phyloP scores from a whole-genome alignment of 768 basidiomycete genomes.

The Rhodosporidiobolus odoratus region DNA sequence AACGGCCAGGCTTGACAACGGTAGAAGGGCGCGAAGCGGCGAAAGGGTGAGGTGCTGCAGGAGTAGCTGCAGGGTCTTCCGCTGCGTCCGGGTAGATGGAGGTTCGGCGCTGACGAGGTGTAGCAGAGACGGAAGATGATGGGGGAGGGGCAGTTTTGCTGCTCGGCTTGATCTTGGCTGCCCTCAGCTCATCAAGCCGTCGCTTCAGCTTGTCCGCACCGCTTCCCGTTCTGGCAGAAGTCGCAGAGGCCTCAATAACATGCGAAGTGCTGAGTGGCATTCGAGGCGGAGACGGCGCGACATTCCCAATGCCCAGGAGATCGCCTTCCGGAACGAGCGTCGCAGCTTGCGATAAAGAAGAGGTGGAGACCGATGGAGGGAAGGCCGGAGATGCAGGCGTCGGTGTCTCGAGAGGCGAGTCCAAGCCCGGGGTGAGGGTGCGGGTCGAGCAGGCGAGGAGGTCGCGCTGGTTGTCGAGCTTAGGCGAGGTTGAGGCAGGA shows the following conservation, averaged over 20 bases:
- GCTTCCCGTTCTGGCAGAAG: background rate
- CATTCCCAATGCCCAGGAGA: slow-evolving; percentile 5
- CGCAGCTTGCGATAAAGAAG: background rate
- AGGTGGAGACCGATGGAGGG: background rate
- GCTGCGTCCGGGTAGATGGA: background rate
- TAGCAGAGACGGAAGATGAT: background rate
- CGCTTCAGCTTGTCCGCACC: slow-evolving; percentile 15
- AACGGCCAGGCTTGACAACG: background rate
- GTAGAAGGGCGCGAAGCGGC: background rate
- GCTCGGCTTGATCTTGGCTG: background rate
- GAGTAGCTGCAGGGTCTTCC: background rate
- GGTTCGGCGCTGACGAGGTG: background rate
- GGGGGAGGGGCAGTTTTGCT: background rate
- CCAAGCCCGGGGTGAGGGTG: background rate
- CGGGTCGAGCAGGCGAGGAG: slow-evolving; percentile 11
- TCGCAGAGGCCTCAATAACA: background rate
- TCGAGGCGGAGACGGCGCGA: background rate
- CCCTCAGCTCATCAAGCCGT: slow-evolving; percentile 12
- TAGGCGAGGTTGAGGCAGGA: background rate
- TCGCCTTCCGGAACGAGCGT: slow-evolving; percentile 4
- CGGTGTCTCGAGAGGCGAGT: background rate
- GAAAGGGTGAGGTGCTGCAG: background rate
- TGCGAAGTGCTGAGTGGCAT: background rate
- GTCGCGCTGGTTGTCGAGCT: background rate
- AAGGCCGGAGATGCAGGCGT: background rate